A percentile compares a stretch with the other conserved stretches of the same genome.
Evolutionary conservation across 441 rosid species (phyloP).

Genomic region (Heliophila coronopifolia): DNA sequence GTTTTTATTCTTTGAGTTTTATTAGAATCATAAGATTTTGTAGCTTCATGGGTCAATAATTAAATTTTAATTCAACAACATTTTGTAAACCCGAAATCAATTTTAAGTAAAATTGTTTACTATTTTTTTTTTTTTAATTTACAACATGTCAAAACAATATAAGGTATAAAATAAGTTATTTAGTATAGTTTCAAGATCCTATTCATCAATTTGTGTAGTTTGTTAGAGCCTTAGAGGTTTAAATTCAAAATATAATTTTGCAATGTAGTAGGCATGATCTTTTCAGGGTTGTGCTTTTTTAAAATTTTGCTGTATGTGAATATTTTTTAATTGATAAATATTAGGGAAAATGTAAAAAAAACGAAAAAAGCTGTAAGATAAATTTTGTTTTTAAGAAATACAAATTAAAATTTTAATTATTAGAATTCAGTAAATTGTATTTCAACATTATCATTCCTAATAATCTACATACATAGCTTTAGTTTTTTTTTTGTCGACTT

Average conservation of each 20-base stretch:
- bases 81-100: neutral
- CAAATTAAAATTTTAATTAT: too few species aligned
- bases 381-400: too few species aligned
- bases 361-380: too few species aligned
- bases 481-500: too few species aligned
- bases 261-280: neutral
- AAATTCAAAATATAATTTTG: neutral
- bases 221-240: neutral
- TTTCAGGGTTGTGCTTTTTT: neutral
- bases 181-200: neutral
- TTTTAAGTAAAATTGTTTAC: neutral
- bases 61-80: constrained; percentile 6
- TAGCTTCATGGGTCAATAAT: constrained; percentile 17
- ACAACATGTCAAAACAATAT: neutral
- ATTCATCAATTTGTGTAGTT: neutral
- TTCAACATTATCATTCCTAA: too few species aligned
- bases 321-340: neutral
- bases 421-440: too few species aligned
- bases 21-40: constrained; percentile 14
- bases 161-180: neutral
- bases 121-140: neutral
- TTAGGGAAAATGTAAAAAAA: too few species aligned
- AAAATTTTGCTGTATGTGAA: neutral
- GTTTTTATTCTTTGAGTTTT: neutral
- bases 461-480: too few species aligned